These are phyloP conservation scores for Talaromyces sp. DNA, from an alignment of 2,329 filamentous ascomycete species.

Conservation along the genomic window DNA sequence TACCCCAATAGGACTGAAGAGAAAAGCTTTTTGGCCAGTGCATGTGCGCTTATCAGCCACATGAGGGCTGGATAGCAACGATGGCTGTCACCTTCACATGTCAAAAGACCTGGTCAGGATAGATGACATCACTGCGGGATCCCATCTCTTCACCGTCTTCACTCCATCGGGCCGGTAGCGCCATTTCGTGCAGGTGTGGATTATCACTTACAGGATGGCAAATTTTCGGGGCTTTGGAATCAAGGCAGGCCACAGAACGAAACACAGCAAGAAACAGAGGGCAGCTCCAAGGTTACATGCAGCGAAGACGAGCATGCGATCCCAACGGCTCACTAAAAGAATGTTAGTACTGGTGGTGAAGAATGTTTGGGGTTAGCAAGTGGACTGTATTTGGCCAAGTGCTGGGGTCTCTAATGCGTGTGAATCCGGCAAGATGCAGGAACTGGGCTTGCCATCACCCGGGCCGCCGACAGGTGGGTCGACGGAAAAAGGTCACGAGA, in stretches of 20 bases:
- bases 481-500: constrained; percentile 18
- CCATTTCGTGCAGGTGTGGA: background rate
- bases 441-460: constrained; percentile 33
- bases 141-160: background rate
- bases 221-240: constrained; percentile 84
- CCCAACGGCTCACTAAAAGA: constrained; percentile 86
- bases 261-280: constrained; percentile 86
- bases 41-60: background rate
- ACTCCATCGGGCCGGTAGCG: background rate
- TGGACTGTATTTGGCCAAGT: no score
- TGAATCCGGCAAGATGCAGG: constrained; percentile 33
- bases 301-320: constrained; percentile 85
- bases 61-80: background rate
- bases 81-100: background rate
- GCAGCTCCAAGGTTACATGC: constrained; percentile 85
- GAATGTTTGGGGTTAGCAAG: background rate
- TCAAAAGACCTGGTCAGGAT: background rate
- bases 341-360: background rate
- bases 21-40: background rate
- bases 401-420: constrained; percentile 16
- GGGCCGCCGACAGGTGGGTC: constrained; percentile 15
- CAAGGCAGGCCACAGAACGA: constrained; percentile 81
- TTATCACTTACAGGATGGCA: constrained; percentile 80
- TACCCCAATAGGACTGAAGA: background rate
- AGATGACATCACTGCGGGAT: background rate